These are phyloP conservation scores for Binderoboletus segoi DNA, from an alignment of 1,284 basidiomycete species.

Conservation along the genomic window DNA sequence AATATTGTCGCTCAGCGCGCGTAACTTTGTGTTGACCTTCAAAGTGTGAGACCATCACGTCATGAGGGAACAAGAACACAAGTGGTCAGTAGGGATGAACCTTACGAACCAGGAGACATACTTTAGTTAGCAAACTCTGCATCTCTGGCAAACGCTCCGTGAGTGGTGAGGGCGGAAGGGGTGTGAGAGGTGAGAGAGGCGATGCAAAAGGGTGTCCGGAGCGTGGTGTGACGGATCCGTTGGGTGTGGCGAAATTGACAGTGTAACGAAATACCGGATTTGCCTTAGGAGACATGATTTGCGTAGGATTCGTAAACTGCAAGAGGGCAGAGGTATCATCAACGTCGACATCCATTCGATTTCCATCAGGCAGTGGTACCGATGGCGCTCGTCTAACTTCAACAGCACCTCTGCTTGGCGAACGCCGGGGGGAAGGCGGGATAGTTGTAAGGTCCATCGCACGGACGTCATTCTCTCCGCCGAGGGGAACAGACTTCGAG, in stretches of 20 bases:
- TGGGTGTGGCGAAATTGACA: conserved; percentile 35
- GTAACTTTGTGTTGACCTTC: conserved; percentile 4
- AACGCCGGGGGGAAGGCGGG: conserved; percentile 31
- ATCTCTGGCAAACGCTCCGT: conserved; percentile 5
- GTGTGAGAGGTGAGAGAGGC: conserved; percentile 40
- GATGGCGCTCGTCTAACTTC: conserved; percentile 32
- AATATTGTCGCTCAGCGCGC: not conserved
- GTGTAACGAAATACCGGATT: conserved; percentile 19
- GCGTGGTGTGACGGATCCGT: conserved; percentile 1
- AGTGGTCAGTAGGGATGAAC: conserved; percentile 3
- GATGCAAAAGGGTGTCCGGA: not conserved
- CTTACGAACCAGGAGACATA: conserved; percentile 9
- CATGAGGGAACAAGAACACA: not conserved
- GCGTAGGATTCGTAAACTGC: conserved; percentile 25
- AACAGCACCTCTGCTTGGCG: conserved; percentile 23
- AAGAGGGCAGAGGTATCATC: conserved; percentile 14
- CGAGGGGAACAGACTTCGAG: conserved; percentile 34
- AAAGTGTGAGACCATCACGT: not conserved
- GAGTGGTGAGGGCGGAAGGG: conserved; percentile 30
- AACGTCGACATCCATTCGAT: conserved; percentile 30
- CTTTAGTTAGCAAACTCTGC: conserved; percentile 17
- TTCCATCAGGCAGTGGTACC: conserved; percentile 20
- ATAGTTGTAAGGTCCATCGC: conserved; percentile 24
- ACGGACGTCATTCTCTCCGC: conserved; percentile 9
- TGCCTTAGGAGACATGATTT: conserved; percentile 4